These are phyloP conservation scores for Obelidium mucronatum DNA, from an alignment of 192 early-diverging fungal genomes.

Conservation along the genomic window DNA sequence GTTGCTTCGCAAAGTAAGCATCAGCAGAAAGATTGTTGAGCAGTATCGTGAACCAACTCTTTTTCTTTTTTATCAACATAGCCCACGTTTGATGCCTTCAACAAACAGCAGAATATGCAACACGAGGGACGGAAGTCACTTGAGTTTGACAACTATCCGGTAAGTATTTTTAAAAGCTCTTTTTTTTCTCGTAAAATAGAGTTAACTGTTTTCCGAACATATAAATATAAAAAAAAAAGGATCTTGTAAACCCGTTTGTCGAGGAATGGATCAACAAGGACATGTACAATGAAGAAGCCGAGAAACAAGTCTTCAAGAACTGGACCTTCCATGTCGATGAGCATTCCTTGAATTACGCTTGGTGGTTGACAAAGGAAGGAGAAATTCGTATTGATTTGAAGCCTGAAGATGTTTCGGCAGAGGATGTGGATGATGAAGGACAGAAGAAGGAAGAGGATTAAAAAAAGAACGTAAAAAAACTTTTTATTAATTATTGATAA, in stretches of 20 bases:
- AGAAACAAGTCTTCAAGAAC: slow-evolving; percentile 60
- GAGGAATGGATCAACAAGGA: slow-evolving; percentile 85
- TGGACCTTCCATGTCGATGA: slow-evolving; percentile 69
- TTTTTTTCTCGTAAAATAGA: neutral
- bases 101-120: slow-evolving; percentile 8
- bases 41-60: neutral
- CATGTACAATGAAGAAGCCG: slow-evolving; percentile 77
- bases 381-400: slow-evolving; percentile 56
- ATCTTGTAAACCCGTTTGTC: slow-evolving; percentile 85
- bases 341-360: slow-evolving; percentile 59
- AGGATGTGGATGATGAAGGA: slow-evolving; percentile 15
- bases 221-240: slow-evolving; percentile 47
- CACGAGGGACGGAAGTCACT: slow-evolving; percentile 18
- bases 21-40: slow-evolving; percentile 18
- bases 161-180: slow-evolving; percentile 39
- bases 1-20: slow-evolving; percentile 35
- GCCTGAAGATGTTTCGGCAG: slow-evolving; percentile 28
- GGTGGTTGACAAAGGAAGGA: slow-evolving; percentile 70
- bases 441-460: neutral
- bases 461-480: neutral
- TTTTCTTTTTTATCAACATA: too few relatives aligned
- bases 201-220: neutral
- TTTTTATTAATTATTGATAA: neutral
- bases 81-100: slow-evolving; percentile 35
- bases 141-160: slow-evolving; percentile 34